Evolutionary conservation across 129 eudicot species (phyloP), one percentile per base, ranked within the genome.

Genomic region (Flaveria brownii): DNA sequence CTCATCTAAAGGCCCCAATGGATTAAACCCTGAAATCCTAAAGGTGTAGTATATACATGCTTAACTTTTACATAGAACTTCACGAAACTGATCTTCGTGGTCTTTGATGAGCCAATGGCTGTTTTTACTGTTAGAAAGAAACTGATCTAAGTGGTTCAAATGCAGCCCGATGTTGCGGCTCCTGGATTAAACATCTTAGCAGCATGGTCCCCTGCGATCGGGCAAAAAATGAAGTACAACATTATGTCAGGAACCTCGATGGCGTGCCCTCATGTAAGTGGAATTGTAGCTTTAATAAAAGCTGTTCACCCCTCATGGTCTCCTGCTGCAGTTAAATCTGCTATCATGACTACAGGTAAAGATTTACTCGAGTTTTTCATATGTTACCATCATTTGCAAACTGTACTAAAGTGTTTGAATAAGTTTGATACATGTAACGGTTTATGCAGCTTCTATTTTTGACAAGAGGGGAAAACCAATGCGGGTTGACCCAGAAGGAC

Each of bases 211-310:
- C 96, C 96, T 6, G 95, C 97, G 15, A 41, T 59, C 73, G 84
- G 82, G 46, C 46, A 30, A 55, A 84, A 82, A 12, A 74, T 85
- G 90, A 76, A 82, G 10, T 92, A 67, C 79, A 85, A 88, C 83
- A 78, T 88, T 79, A 79, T 88, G 33, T 87, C 92, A 6, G 98
- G 98, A 76, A 93, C 98, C 70, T 90, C 98, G 46, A 90, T 93
- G 98, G 92, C 98, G 51, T 91, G 97, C 77, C 98, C 98, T 1
- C 98, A 93, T 72, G 85, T 93, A 50, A 84, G 97, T 0, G 97
- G 98, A 39, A 81, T 90, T 18, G 96, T 72, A 25, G 98, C 92
- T 43, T 84, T 93, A 46, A 82, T 93, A 30, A 93, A 86, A 83
- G 71, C 95, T 9, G 88, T 90, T 25, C 91, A 93, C 86, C 91